Conservation (phyloP, 768 basidiomycete species). For the Trametes coccinea region DNA sequence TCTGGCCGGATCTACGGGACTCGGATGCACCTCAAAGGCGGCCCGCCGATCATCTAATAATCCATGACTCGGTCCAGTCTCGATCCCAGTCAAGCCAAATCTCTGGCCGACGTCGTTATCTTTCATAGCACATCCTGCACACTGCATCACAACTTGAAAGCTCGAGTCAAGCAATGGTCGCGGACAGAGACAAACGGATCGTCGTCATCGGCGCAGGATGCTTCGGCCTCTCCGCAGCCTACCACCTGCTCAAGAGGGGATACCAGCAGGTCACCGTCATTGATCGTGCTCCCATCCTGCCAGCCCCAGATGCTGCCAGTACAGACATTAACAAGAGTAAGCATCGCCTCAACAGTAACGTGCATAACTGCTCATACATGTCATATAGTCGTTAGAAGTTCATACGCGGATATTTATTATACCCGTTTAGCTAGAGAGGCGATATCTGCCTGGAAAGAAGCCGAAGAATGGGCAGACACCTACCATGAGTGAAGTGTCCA, state of each 20-base stretch:
- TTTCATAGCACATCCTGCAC: too few relatives aligned
- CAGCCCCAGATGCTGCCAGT: conserved; percentile 81
- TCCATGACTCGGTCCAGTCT: too few relatives aligned
- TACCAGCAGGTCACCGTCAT: conserved; percentile 73
- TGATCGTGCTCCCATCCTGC: conserved; percentile 67
- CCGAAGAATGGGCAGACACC: conserved; percentile 63
- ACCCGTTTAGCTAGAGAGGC: conserved; percentile 73
- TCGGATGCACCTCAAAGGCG: too few relatives aligned
- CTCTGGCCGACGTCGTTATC: too few relatives aligned
- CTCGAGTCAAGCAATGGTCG: too few relatives aligned
- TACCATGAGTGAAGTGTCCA: conserved; percentile 75
- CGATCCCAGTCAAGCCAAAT: too few relatives aligned
- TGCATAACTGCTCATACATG: not conserved
- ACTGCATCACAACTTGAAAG: too few relatives aligned
- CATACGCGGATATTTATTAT: conserved; percentile 71
- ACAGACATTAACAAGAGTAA: conserved; percentile 50
- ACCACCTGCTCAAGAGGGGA: conserved; percentile 69
- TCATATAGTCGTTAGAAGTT: conserved; percentile 66
- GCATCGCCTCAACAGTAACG: not conserved
- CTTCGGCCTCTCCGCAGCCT: conserved; percentile 87
- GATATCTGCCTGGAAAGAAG: conserved; percentile 68
- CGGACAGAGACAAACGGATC: conserved; percentile 29
- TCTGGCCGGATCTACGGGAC: too few relatives aligned
- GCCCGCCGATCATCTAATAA: too few relatives aligned
- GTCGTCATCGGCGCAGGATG: conserved; percentile 81